These are phyloP conservation scores for Boletus sp. DNA, from an alignment of 768 basidiomycete species.

Conservation along the genomic window DNA sequence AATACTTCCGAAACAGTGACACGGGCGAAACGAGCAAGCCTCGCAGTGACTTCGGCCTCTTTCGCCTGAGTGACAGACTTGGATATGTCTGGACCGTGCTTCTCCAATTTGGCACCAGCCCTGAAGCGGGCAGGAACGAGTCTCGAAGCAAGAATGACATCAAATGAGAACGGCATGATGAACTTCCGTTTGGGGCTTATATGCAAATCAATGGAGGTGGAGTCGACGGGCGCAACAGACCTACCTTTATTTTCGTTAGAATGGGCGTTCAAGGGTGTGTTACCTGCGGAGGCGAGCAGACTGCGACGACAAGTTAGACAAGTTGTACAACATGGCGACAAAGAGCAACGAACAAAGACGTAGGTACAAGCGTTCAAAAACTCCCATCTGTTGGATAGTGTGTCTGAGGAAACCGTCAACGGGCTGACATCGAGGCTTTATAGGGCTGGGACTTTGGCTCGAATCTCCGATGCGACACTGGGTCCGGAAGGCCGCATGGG, in stretches of 20 bases:
- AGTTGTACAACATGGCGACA: background rate
- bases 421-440: constrained; percentile 14
- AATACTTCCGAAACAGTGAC: constrained; percentile 25
- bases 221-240: background rate
- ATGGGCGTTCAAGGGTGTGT: constrained; percentile 26
- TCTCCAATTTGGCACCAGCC: constrained; percentile 9
- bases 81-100: constrained; percentile 26
- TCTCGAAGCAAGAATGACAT: constrained; percentile 18
- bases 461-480: constrained; percentile 27
- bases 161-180: constrained; percentile 22
- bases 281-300: constrained; percentile 26
- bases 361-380: constrained; percentile 28
- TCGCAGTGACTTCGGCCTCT: constrained; percentile 21
- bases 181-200: constrained; percentile 11
- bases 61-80: constrained; percentile 6
- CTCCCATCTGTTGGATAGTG: constrained; percentile 34
- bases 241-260: constrained; percentile 15
- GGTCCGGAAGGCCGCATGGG: constrained; percentile 16
- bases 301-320: constrained; percentile 17
- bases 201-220: constrained; percentile 4
- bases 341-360: constrained; percentile 24
- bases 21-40: constrained; percentile 26
- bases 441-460: constrained; percentile 13
- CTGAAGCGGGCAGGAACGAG: constrained; percentile 25
- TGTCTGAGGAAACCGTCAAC: constrained; percentile 11